Evolutionary conservation across 768 basidiomycete genomes (phyloP).

Genomic region (Hygrophorus russula): DNA sequence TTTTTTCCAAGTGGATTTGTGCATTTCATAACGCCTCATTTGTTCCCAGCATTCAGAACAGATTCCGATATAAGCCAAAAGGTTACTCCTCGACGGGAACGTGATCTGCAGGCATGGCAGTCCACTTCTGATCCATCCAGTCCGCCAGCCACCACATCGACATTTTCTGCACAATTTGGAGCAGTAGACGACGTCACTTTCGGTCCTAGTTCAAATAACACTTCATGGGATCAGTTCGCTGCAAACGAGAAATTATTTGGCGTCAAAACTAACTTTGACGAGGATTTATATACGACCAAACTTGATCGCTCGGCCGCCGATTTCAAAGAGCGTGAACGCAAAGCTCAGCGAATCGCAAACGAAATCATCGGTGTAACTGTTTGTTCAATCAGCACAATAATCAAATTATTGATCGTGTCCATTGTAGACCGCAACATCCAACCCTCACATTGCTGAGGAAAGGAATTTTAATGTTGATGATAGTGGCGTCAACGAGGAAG

Average conservation of each 20-base stretch:
- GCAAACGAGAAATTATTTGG: conserved; percentile 92
- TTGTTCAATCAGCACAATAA: conserved; percentile 9
- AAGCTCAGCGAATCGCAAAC: conserved; percentile 79
- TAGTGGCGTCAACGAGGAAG: conserved; percentile 82
- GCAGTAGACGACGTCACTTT: conserved; percentile 63
- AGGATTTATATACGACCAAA: conserved; percentile 91
- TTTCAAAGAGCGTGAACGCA: conserved; percentile 79
- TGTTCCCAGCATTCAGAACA: conserved; percentile 61
- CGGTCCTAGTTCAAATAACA: conserved; percentile 34
- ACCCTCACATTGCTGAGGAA: conserved; percentile 87
- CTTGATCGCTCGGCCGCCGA: conserved; percentile 77
- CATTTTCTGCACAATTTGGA: conserved; percentile 8
- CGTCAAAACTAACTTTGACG: conserved; percentile 83
- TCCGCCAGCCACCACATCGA: conserved; percentile 10
- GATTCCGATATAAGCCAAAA: conserved; percentile 68
- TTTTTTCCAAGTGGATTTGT: conserved; percentile 4
- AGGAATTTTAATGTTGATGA: conserved; percentile 56
- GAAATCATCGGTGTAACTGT: conserved; percentile 76
- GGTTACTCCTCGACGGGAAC: conserved; percentile 43
- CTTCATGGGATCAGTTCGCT: conserved; percentile 85
- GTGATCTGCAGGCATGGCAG: conserved; percentile 77
- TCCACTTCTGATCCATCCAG: conserved; percentile 26
- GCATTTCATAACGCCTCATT: background rate
- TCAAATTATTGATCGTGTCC: conserved; percentile 4
- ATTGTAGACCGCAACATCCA: conserved; percentile 47